Evolutionary conservation across 129 eudicot genomes (phyloP).

Genomic region (Silybum marianum): DNA sequence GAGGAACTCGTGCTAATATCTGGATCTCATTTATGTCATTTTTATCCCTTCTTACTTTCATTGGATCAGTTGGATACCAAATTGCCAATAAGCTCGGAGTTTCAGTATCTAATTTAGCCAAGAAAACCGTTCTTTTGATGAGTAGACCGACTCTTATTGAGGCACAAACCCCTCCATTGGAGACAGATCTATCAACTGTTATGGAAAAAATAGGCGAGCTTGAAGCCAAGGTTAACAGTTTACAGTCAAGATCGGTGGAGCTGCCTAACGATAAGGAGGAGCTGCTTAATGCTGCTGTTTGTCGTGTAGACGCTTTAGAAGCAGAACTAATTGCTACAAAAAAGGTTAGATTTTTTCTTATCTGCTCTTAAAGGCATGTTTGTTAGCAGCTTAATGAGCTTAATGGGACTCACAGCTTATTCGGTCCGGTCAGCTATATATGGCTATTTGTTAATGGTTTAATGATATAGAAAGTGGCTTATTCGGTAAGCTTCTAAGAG

Average conservation of each 20-base stretch:
- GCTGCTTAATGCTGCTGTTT: conserved; percentile 43
- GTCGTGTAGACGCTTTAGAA: conserved; percentile 55
- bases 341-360: conserved; percentile 28
- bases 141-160: background rate
- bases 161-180: background rate
- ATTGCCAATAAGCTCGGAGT: conserved; percentile 1
- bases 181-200: conserved; percentile 31
- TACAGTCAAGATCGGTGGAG: conserved; percentile 25
- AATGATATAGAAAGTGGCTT: too few relatives aligned
- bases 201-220: conserved; percentile 32
- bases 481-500: too few relatives aligned
- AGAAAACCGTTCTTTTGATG: background rate
- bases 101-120: conserved; percentile 16
- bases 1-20: background rate
- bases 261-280: conserved; percentile 50
- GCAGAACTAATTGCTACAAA: conserved; percentile 52
- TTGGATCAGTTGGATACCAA: conserved; percentile 4
- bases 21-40: conserved; percentile 10
- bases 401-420: too few relatives aligned
- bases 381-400: too few relatives aligned
- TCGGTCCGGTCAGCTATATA: too few relatives aligned
- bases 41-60: background rate
- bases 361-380: too few relatives aligned
- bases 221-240: conserved; percentile 35
- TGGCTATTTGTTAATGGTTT: too few relatives aligned